These are phyloP conservation scores for Echium plantagineum DNA, from an alignment of 257 asterid genomes.

Conservation along the genomic window DNA sequence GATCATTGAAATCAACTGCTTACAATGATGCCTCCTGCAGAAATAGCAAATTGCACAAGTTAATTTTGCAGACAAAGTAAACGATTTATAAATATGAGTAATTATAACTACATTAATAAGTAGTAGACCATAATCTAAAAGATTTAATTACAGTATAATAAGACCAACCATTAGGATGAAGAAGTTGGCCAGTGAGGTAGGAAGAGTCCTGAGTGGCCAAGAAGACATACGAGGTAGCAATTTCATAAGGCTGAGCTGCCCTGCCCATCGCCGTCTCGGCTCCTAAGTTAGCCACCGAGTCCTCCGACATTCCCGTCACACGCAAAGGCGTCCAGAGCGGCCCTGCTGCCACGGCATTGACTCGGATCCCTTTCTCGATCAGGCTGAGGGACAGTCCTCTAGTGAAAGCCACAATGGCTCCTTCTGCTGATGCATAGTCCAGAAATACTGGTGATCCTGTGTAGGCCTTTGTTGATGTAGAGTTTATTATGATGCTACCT, in stretches of 20 bases:
- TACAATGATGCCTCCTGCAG: no score
- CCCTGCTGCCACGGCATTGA: slow-evolving; percentile 21
- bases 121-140: no score
- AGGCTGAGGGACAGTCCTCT: slow-evolving; percentile 17
- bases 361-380: slow-evolving; percentile 8
- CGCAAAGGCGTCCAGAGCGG: slow-evolving; percentile 16
- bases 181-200: slow-evolving; percentile 24
- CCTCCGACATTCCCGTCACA: slow-evolving; percentile 12
- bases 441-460: slow-evolving; percentile 7
- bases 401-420: slow-evolving; percentile 26
- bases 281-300: slow-evolving; percentile 8
- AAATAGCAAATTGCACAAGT: no score
- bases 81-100: no score
- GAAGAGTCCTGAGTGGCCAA: slow-evolving; percentile 14
- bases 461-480: slow-evolving; percentile 17
- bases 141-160: no score
- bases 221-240: slow-evolving; percentile 19
- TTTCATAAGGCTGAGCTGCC: slow-evolving; percentile 21
- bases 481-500: slow-evolving; percentile 24
- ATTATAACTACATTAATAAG: no score
- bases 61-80: no score
- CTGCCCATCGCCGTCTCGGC: slow-evolving; percentile 15
- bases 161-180: slow-evolving; percentile 14
- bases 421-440: slow-evolving; percentile 19
- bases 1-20: no score